These are phyloP conservation scores for Glebionis coronaria DNA, from an alignment of 129 eudicot genomes.

Conservation along the genomic window DNA sequence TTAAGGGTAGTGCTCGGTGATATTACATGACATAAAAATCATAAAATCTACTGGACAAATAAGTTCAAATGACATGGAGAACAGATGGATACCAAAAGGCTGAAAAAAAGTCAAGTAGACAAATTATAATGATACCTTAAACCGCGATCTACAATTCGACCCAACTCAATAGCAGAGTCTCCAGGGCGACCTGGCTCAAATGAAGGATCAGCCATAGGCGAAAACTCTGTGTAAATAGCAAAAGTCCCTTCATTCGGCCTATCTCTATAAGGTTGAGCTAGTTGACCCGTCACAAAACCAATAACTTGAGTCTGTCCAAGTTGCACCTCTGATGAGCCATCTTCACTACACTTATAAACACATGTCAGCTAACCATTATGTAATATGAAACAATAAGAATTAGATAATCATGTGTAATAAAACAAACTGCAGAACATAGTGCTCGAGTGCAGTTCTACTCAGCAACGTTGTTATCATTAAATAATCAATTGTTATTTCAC, in stretches of 20 bases:
- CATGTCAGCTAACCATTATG: background rate
- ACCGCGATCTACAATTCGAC: conserved; percentile 89
- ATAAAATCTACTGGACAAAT: background rate
- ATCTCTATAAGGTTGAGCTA: conserved; percentile 89
- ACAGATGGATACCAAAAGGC: background rate
- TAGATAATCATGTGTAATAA: too few species aligned
- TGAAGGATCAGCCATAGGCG: conserved; percentile 98
- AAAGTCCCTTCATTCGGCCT: conserved; percentile 88
- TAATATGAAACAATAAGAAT: too few species aligned
- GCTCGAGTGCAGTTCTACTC: too few species aligned
- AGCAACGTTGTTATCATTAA: too few species aligned
- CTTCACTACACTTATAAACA: conserved; percentile 51
- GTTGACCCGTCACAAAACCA: conserved; percentile 73
- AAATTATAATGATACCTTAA: conserved; percentile 54
- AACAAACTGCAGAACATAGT: too few species aligned
- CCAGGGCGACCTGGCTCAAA: conserved; percentile 95
- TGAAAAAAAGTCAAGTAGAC: background rate
- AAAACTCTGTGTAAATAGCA: conserved; percentile 73
- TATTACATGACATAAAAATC: background rate
- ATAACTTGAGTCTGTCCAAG: conserved; percentile 94
- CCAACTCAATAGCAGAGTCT: conserved; percentile 84
- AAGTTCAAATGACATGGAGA: background rate
- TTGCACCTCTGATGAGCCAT: conserved; percentile 93
- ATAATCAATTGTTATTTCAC: too few species aligned
- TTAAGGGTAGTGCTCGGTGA: too few species aligned